Percentiles rank a stretch among this genome's conserved stretches.
phyloP scores from a whole-genome alignment of 2,329 filamentous ascomycete species.

The Coniella vitis region DNA sequence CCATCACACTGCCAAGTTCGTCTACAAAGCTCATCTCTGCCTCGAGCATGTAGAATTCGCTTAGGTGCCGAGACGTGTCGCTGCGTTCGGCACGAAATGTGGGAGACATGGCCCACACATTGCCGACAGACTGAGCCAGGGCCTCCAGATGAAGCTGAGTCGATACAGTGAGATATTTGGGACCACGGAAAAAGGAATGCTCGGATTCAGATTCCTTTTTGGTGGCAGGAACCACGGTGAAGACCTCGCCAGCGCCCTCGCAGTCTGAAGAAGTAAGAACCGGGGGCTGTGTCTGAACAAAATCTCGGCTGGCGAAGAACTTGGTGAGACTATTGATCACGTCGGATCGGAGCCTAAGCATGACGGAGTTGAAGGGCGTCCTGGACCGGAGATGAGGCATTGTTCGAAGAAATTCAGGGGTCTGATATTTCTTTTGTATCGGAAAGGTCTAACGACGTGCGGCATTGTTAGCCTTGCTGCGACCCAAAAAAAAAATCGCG shows the following conservation, averaged over 20 bases:
- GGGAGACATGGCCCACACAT: constrained; percentile 89
- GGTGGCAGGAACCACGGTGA: constrained; percentile 53
- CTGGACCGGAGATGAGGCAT: constrained; percentile 82
- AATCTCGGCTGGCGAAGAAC: constrained; percentile 67
- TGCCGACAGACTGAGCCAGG: constrained; percentile 77
- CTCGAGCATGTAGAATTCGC: constrained; percentile 98
- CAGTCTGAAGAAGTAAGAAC: constrained; percentile 96
- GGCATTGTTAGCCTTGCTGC: background rate
- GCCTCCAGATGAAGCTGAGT: constrained; percentile 92
- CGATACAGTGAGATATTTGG: constrained; percentile 95
- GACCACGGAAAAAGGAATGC: constrained; percentile 68
- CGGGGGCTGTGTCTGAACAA: constrained; percentile 82
- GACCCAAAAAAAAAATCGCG: constrained; percentile 10
- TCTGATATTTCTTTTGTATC: constrained; percentile 94
- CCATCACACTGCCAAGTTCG: constrained; percentile 64
- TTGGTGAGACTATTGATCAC: constrained; percentile 64
- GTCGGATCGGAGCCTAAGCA: constrained; percentile 78
- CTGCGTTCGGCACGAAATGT: constrained; percentile 91
- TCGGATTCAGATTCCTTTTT: constrained; percentile 28
- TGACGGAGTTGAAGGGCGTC: constrained; percentile 70
- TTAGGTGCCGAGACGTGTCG: constrained; percentile 87
- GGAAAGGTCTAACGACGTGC: constrained; percentile 63
- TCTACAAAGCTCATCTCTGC: constrained; percentile 78
- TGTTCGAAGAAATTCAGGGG: constrained; percentile 77
- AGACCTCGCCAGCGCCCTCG: constrained; percentile 93